These are phyloP conservation scores for Candida maesae DNA, from an alignment of 805 yeast genomes.

Conservation along the genomic window DNA sequence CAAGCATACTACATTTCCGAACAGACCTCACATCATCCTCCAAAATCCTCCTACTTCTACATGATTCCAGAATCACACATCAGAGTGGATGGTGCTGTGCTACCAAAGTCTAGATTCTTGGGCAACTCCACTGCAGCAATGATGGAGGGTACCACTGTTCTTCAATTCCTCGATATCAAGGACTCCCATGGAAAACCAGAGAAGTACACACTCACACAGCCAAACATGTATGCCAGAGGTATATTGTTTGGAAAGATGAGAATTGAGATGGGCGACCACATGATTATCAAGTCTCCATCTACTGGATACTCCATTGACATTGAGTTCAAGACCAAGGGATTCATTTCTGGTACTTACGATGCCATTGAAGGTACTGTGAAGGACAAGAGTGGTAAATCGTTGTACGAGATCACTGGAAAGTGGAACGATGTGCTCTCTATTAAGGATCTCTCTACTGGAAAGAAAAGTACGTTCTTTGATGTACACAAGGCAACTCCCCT, in stretches of 20 bases:
- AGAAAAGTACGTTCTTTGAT: constrained; percentile 54
- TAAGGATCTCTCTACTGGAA: constrained; percentile 47
- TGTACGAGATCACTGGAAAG: constrained; percentile 76
- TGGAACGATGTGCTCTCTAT: constrained; percentile 88
- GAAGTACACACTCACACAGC: constrained; percentile 82
- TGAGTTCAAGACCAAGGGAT: constrained; percentile 94
- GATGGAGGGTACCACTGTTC: constrained; percentile 85
- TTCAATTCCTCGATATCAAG: constrained; percentile 59
- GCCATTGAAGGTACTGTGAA: constrained; percentile 75
- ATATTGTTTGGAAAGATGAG: constrained; percentile 86
- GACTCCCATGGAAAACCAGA: constrained; percentile 53
- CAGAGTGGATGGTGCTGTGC: constrained; percentile 82
- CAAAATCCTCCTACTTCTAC: constrained; percentile 90
- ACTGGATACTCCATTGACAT: constrained; percentile 67
- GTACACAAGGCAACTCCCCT: constrained; percentile 49
- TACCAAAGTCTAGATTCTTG: constrained; percentile 83
- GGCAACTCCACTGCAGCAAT: constrained; percentile 97
- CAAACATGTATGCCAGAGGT: constrained; percentile 93
- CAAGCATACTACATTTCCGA: constrained; percentile 85
- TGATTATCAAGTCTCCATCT: constrained; percentile 63
- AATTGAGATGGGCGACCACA: constrained; percentile 89
- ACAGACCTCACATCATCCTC: constrained; percentile 98
- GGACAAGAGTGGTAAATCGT: constrained; percentile 43
- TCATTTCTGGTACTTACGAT: constrained; percentile 88
- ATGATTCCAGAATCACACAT: constrained; percentile 76